phyloP scores from a whole-genome alignment of 352 stramenopile genomes.

The Phytophthora pistaciae region DNA sequence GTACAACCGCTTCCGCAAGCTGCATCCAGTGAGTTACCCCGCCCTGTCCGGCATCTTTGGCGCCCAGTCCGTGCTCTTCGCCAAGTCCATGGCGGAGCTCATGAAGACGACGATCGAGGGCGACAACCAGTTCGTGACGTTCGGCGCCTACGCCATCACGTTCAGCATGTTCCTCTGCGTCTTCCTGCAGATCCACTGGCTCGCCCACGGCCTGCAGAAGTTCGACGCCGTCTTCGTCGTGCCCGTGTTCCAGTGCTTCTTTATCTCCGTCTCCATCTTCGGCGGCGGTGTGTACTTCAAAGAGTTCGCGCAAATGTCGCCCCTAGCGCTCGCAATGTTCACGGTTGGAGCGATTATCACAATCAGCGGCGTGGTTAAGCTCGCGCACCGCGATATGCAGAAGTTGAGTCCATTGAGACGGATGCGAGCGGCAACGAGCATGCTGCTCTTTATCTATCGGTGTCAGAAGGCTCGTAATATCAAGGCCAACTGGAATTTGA shows the following conservation, averaged over 20 bases:
- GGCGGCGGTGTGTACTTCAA: constrained; percentile 92
- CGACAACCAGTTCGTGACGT: constrained; percentile 74
- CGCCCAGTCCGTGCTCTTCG: constrained; percentile 84
- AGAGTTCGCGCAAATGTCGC: constrained; percentile 72
- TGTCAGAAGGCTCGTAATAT: constrained; percentile 65
- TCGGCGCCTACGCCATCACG: constrained; percentile 84
- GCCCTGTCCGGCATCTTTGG: constrained; percentile 81
- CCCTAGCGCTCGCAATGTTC: constrained; percentile 71
- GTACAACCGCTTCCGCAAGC: constrained; percentile 63
- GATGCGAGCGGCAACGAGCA: constrained; percentile 58
- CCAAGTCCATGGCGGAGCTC: constrained; percentile 85
- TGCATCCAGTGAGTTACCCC: constrained; percentile 79
- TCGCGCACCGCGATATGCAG: constrained; percentile 79
- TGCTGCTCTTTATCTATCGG: constrained; percentile 77
- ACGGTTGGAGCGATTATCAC: constrained; percentile 75
- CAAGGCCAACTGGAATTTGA: constrained; percentile 46
- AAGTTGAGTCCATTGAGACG: constrained; percentile 51
- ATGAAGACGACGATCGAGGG: constrained; percentile 83
- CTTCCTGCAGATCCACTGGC: constrained; percentile 91
- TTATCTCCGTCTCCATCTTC: constrained; percentile 92
- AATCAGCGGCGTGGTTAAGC: constrained; percentile 73
- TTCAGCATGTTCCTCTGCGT: constrained; percentile 84
- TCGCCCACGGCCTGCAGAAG: constrained; percentile 79
- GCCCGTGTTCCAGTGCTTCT: constrained; percentile 91
- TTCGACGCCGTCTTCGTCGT: constrained; percentile 92